Conservation (phyloP, 202 grass and related monocot species). For the Carex arenaria region DNA sequence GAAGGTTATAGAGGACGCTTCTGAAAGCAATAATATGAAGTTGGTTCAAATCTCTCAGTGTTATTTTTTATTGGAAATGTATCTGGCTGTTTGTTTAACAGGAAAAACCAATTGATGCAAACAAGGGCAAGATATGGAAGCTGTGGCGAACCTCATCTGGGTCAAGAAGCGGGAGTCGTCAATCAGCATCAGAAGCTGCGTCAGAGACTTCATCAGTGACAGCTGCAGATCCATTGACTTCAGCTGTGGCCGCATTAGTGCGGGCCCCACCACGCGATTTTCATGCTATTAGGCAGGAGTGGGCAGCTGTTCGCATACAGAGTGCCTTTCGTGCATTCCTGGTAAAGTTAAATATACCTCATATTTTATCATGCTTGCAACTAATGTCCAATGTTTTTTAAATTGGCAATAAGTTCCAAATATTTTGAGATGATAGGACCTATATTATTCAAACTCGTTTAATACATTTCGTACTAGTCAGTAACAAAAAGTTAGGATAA, state of each 20-base stretch:
- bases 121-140: slow-evolving; percentile 59
- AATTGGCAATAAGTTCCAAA: background rate
- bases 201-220: slow-evolving; percentile 41
- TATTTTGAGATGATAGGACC: background rate
- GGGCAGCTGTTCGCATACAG: slow-evolving; percentile 74
- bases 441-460: background rate
- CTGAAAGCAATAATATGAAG: background rate
- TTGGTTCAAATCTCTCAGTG: background rate
- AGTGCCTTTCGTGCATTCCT: slow-evolving; percentile 76
- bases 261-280: slow-evolving; percentile 65
- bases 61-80: background rate
- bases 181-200: slow-evolving; percentile 33
- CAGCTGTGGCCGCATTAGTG: slow-evolving; percentile 49
- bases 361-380: background rate
- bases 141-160: slow-evolving; percentile 63
- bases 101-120: slow-evolving; percentile 4
- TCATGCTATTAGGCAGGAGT: slow-evolving; percentile 51
- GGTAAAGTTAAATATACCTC: slow-evolving; percentile 17
- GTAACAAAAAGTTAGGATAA: background rate
- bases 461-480: background rate
- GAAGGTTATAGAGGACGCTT: background rate
- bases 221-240: slow-evolving; percentile 39
- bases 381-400: background rate
- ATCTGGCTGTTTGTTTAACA: background rate
- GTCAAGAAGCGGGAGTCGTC: slow-evolving; percentile 25